Percentiles rank a stretch among this genome's conserved stretches.
Conservation (phyloP, 2,329 filamentous ascomycete genomes). For the Ophiostoma ulmi region DNA sequence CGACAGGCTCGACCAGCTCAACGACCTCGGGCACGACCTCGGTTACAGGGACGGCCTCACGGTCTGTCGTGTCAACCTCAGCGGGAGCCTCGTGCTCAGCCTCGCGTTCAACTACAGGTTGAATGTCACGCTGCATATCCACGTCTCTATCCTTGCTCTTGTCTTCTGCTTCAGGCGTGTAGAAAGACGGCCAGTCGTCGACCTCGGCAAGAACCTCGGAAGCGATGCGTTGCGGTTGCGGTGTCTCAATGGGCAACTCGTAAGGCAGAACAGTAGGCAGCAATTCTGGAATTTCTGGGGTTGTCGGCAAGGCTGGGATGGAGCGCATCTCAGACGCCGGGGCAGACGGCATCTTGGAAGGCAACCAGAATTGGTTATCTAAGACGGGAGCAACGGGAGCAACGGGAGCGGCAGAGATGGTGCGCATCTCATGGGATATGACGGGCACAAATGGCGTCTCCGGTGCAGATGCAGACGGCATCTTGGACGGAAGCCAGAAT, state of each 20-base stretch:
- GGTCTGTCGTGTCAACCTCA: not conserved
- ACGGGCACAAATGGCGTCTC: not conserved
- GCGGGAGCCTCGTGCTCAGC: not conserved
- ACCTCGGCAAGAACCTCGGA: not conserved
- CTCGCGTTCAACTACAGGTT: not conserved
- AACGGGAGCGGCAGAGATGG: not conserved
- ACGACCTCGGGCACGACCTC: not conserved
- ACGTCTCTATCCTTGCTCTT: not conserved
- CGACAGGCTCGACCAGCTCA: not conserved
- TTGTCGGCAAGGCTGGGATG: not conserved
- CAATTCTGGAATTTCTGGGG: not conserved
- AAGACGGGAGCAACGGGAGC: not conserved
- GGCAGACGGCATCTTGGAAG: slow-evolving; percentile 7
- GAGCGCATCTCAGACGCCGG: not conserved
- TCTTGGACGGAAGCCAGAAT: slow-evolving; percentile 11
- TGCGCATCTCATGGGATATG: not conserved
- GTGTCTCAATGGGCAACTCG: slow-evolving; percentile 5
- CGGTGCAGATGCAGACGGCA: not conserved
- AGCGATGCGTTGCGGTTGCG: not conserved
- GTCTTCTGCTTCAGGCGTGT: not conserved
- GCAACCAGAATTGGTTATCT: not conserved
- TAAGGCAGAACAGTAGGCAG: not conserved
- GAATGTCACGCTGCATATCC: not conserved
- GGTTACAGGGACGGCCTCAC: not conserved
- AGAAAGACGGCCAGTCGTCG: slow-evolving; percentile 2